Evolutionary conservation across 2,329 filamentous ascomycete species (phyloP), one percentile per base, ranked within the genome.

Genomic region (Pestalotiopsis sp.): DNA sequence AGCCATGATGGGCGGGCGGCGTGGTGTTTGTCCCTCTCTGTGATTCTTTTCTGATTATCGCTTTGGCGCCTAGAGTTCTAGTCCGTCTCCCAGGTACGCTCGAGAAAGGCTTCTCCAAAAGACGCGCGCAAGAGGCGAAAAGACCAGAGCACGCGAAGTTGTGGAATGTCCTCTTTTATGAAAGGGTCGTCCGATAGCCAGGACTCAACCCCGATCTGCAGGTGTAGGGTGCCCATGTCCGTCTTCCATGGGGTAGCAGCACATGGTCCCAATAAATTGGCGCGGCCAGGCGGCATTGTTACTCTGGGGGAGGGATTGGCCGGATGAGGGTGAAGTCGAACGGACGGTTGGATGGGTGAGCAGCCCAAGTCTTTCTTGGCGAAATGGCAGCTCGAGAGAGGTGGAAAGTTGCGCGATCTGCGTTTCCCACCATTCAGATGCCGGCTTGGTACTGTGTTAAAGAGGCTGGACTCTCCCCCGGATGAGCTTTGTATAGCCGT

Each of bases 1-100:
- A 73, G 75, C 65, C 68, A 72, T 77, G 70, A 52, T 70, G 69
- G 70, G 36, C 49, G 52, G 39, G 13, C 1, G 45, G 11, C 36
- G 4, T 66, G 64, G 56, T 25, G 41, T 39, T 5, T 12, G 17
- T 23, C 13, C 41, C 60, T 45, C 60, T 63, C 4, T 45, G 6
- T 9, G 31, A 14, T 66, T 66, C 9, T 49, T 27, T 7, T 17
- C 20, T 56, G 7, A 0, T n/a, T 57, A 14, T 11, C 49, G n/a
- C 45, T 4, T 52, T 6, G 14, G n/a, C 17, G 20, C 45, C 45
- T 52, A 2, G 1, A 9, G 31, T 9, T 20, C 7, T 52, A n/a
- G 17, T n/a, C 20, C n/a, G 41, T 49, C 20, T 52, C 6, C n/a
- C 20, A 52, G 45, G 45, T 52, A 14, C 45, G 17, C 45, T 20